These are phyloP conservation scores for Microcyclosporella mali DNA, from an alignment of 2,329 filamentous ascomycete genomes.

Conservation along the genomic window DNA sequence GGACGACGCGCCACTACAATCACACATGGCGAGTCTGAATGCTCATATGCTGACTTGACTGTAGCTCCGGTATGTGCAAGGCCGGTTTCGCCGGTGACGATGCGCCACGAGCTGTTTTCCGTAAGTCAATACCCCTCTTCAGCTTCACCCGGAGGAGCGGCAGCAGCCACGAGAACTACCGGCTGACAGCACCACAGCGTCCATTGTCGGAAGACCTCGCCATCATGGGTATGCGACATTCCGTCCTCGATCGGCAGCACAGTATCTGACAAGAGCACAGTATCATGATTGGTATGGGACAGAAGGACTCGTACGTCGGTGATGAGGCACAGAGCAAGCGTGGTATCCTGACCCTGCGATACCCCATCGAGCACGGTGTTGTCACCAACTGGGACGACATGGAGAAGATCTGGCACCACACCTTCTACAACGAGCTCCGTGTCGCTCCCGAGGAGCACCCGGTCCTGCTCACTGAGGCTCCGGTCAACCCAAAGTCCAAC, in stretches of 20 bases:
- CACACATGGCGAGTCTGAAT: constrained; percentile 5
- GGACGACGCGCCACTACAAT: constrained; percentile 3
- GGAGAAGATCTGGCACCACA: constrained; percentile 99
- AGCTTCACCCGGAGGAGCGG: constrained; percentile 12
- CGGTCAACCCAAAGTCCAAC: constrained; percentile 99
- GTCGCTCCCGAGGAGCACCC: constrained; percentile 99
- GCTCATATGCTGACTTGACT: constrained; percentile 29
- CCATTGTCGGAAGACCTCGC: constrained; percentile 98
- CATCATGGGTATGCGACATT: constrained; percentile 80
- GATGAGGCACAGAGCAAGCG: constrained; percentile 99
- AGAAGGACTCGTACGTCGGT: constrained; percentile 99
- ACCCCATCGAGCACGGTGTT: constrained; percentile 99
- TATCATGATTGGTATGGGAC: constrained; percentile 99
- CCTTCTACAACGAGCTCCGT: constrained; percentile 99
- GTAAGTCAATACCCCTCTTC: constrained; percentile 61
- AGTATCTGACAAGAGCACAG: constrained; percentile 49
- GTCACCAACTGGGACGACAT: constrained; percentile 99
- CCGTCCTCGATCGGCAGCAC: constrained; percentile 15
- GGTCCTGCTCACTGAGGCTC: constrained; percentile 96
- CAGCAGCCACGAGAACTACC: background rate
- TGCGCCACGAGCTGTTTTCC: constrained; percentile 99
- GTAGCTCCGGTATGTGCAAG: constrained; percentile 99
- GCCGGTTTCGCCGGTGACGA: constrained; percentile 99
- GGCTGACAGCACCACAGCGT: constrained; percentile 56
- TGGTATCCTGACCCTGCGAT: constrained; percentile 99